Evolutionary conservation across 2,329 filamentous ascomycete species (phyloP).

Genomic region (Lachnellula subtilissima): DNA sequence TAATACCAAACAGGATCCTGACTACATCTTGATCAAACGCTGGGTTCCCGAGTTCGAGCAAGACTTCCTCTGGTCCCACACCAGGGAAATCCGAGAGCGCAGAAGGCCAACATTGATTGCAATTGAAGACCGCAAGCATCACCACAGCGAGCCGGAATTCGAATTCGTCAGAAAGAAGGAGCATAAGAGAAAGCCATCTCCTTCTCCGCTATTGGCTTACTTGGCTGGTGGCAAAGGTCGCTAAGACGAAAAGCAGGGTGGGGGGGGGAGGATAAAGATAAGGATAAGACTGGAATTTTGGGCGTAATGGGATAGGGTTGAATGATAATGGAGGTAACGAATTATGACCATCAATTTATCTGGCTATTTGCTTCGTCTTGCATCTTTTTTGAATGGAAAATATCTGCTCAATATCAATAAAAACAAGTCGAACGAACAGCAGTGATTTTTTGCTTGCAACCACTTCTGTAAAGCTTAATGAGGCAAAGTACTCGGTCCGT

Average conservation of each 20-base stretch:
- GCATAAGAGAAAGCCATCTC: conserved; percentile 27
- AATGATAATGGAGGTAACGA: conserved; percentile 1
- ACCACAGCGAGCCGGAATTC: conserved; percentile 25
- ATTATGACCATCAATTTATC: conserved; percentile 2
- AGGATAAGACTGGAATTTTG: neutral
- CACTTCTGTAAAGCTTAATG: neutral
- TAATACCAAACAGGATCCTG: conserved; percentile 53
- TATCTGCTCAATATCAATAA: conserved; percentile 19
- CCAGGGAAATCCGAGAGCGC: conserved; percentile 45
- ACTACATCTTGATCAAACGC: conserved; percentile 68
- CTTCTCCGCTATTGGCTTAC: conserved; percentile 28
- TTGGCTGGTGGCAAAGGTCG: conserved; percentile 27
- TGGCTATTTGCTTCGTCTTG: neutral
- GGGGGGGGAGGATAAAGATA: neutral
- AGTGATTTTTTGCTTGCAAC: too few relatives aligned
- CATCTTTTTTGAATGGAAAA: conserved; percentile 3
- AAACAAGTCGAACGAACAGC: neutral
- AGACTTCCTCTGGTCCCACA: conserved; percentile 68
- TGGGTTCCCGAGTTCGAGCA: conserved; percentile 70
- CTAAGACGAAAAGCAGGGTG: conserved; percentile 3
- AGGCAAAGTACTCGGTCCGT: neutral
- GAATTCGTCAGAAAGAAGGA: conserved; percentile 30
- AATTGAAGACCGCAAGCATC: conserved; percentile 21
- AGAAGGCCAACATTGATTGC: conserved; percentile 19
- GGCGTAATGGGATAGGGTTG: conserved; percentile 1